Evolutionary conservation across 495 filamentous ascomycete genomes (phyloP), one percentile per base, ranked within the genome.

Genomic region (Aspergillus carlsbadensis): DNA sequence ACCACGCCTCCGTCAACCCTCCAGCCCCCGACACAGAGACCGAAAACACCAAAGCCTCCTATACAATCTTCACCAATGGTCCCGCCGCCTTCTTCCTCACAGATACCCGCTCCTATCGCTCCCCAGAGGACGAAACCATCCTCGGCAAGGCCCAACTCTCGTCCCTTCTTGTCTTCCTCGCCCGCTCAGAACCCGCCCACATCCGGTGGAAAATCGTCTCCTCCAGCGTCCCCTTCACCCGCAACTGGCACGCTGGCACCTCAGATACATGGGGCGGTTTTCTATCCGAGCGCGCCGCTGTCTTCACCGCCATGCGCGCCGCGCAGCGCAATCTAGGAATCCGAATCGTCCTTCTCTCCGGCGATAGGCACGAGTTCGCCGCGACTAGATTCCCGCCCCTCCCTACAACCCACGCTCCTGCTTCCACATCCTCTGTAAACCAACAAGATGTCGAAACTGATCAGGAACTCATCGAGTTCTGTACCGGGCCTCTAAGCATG

Each of bases 201-300:
- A 88, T 96, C 0, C 86, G 87, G 55, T 98, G 93, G 93, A 98
- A 98, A 74, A 85, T 98, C 65, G 71, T 98, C 34, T 84, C 89
- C 5, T 90, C 88, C 43, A 89, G 87, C 26, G 85, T 97, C 29
- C 94, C 94, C 0, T 96, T 98, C 71, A 98, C 94, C 13, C 92
- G 95, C 70, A 98, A 98, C 71, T 98, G 94, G 94, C 84, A 79
- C 24, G 80, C 94, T 60, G 89, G 90, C 52, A 83, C 78, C 4
- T 75, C 81, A 39, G 94, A 98, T 65, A 97, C 94, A 3, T 98
- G 94, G 94, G 91, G 87, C 34, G 92, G 91, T 0, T 96, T 92
- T 70, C 77, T 96, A 11, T 61, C 78, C 41, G 94, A 98, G 72
- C 85, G 94, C 14, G 81, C 78, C 26, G 80, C 72, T 54, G 82